phyloP scores from a whole-genome alignment of 805 yeast genomes.

The Clavispora santaluciae region DNA sequence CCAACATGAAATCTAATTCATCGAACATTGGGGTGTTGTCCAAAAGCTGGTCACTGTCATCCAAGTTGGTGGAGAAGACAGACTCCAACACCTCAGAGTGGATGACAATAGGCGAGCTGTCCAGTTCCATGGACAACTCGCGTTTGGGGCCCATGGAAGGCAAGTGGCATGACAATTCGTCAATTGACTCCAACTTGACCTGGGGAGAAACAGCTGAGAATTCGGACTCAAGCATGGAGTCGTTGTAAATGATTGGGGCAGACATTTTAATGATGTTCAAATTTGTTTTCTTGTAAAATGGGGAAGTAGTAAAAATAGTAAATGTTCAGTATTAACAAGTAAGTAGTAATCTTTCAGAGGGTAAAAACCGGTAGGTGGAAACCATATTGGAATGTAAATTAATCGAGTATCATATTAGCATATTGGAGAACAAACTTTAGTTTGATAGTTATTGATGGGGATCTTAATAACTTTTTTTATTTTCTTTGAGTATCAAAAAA shows the following conservation, averaged over 20 bases:
- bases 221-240: constrained; percentile 12
- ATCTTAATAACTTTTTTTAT: constrained; percentile 15
- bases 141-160: constrained; percentile 16
- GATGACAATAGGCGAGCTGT: constrained; percentile 45
- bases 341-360: constrained; percentile 3
- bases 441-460: constrained; percentile 22
- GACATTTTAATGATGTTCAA: constrained; percentile 15
- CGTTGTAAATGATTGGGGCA: constrained; percentile 15
- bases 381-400: constrained; percentile 30
- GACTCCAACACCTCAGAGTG: constrained; percentile 50
- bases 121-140: constrained; percentile 7
- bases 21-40: constrained; percentile 56
- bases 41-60: constrained; percentile 30
- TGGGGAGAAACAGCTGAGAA: constrained; percentile 9
- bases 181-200: constrained; percentile 17
- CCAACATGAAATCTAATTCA: constrained; percentile 41
- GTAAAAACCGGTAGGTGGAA: constrained; percentile 20
- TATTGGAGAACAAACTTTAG: constrained; percentile 18
- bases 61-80: constrained; percentile 40
- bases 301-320: constrained; percentile 14
- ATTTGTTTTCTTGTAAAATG: constrained; percentile 15
- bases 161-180: constrained; percentile 24
- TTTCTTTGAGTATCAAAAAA: constrained; percentile 13
- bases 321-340: constrained; percentile 4
- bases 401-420: constrained; percentile 26